phyloP scores from a whole-genome alignment of 192 early-diverging fungal species.

The Podila clonocystis region DNA sequence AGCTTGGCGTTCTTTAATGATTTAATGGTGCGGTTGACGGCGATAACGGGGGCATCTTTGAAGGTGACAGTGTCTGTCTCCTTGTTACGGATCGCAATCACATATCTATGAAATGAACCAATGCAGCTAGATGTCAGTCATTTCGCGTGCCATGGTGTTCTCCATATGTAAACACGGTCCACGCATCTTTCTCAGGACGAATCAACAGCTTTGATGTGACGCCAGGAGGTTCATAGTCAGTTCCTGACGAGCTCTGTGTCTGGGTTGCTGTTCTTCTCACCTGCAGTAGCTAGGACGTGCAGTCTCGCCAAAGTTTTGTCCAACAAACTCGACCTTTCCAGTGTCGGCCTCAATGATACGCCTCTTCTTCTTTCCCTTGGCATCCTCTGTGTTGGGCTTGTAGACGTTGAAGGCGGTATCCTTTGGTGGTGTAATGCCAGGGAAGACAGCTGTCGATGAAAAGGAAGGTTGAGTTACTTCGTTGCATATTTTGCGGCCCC shows the following conservation, averaged over 20 bases:
- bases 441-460: conserved; percentile 52
- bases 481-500: not conserved
- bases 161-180: too few relatives aligned
- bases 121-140: too few relatives aligned
- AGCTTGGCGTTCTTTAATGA: conserved; percentile 58
- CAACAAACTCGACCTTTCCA: conserved; percentile 80
- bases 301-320: conserved; percentile 71
- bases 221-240: too few relatives aligned
- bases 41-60: conserved; percentile 70
- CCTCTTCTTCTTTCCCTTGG: conserved; percentile 43
- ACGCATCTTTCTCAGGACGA: too few relatives aligned
- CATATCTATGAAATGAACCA: conserved; percentile 61
- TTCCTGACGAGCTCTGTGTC: too few relatives aligned
- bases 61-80: conserved; percentile 74
- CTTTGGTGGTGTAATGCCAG: conserved; percentile 55
- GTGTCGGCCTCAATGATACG: conserved; percentile 73
- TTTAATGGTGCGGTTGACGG: conserved; percentile 76
- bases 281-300: conserved; percentile 57
- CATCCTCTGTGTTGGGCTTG: conserved; percentile 38
- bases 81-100: conserved; percentile 84
- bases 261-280: conserved; percentile 21
- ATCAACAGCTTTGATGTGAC: too few relatives aligned
- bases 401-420: conserved; percentile 55
- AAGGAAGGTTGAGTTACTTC: not conserved
- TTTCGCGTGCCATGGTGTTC: too few relatives aligned